phyloP scores from a whole-genome alignment of 139 green algal genomes.

The Edaphochlamys debaryana region DNA sequence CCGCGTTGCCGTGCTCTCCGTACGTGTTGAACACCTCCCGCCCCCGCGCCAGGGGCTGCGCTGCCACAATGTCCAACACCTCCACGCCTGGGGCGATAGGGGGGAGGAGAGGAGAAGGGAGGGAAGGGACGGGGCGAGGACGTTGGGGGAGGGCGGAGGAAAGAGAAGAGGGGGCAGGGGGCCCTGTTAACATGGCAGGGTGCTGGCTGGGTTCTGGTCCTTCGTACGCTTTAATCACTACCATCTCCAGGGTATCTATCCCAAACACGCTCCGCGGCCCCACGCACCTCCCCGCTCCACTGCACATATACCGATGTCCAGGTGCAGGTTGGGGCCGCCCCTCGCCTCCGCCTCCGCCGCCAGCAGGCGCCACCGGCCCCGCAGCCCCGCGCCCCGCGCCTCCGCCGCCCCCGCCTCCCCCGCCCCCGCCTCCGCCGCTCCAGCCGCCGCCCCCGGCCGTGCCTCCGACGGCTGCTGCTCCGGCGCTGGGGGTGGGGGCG shows the following conservation, averaged over 20 bases:
- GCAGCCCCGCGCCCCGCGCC: neutral
- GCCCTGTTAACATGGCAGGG: too few relatives aligned
- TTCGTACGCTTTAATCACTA: too few relatives aligned
- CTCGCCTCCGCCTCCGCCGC: neutral
- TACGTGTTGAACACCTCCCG: conserved; percentile 66
- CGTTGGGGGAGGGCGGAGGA: too few relatives aligned
- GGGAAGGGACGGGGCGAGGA: neutral
- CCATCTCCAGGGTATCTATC: too few relatives aligned
- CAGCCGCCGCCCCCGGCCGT: neutral
- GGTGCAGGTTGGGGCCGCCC: conserved; percentile 52
- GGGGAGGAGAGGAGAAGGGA: neutral
- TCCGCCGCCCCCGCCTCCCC: neutral
- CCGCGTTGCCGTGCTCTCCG: conserved; percentile 57
- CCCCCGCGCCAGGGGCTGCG: conserved; percentile 52
- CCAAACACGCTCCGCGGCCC: too few relatives aligned
- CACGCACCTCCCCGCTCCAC: conserved; percentile 18
- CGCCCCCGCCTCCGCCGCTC: neutral
- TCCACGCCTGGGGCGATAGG: conserved; percentile 32
- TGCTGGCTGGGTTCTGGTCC: too few relatives aligned
- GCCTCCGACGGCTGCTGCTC: neutral
- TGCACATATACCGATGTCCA: conserved; percentile 81
- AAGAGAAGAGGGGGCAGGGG: too few relatives aligned
- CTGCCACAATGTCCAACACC: conserved; percentile 76
- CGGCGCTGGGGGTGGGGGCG: neutral
- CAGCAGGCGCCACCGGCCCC: neutral